phyloP scores from a whole-genome alignment of 2,329 filamentous ascomycete genomes.

The Lecanicillium sp. region DNA sequence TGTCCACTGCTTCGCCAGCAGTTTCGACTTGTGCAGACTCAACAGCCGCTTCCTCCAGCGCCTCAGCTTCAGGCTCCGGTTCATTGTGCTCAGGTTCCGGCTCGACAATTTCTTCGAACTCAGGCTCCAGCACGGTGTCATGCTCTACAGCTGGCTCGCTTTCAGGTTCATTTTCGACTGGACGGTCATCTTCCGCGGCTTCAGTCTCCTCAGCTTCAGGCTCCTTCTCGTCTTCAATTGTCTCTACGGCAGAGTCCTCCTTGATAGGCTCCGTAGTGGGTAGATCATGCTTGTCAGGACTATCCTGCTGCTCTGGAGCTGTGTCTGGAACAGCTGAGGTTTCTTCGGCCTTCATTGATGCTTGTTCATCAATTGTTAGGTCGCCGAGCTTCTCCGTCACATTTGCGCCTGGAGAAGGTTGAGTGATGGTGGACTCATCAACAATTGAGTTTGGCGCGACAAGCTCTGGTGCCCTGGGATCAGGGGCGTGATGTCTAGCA shows the following conservation, averaged over 20 bases:
- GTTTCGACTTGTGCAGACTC: constrained; percentile 11
- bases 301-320: too few species aligned
- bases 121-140: constrained; percentile 11
- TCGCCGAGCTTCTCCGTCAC: constrained; percentile 4
- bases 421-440: not conserved
- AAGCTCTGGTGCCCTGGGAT: not conserved
- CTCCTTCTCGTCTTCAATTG: constrained; percentile 5
- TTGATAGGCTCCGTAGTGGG: not conserved
- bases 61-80: constrained; percentile 1
- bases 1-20: constrained; percentile 7
- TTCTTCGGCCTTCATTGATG: too few species aligned
- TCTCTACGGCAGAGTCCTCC: constrained; percentile 7
- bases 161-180: not conserved
- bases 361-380: not conserved
- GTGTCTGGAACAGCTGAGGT: too few species aligned
- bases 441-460: not conserved
- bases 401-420: not conserved
- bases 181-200: constrained; percentile 3
- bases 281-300: not conserved
- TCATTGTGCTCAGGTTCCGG: constrained; percentile 8
- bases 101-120: constrained; percentile 12
- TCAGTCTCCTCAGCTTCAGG: constrained; percentile 1
- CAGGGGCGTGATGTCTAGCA: not conserved
- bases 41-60: constrained; percentile 6
- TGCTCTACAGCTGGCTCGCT: constrained; percentile 6